A percentile compares a stretch with the other conserved stretches of the same genome.
phyloP scores from a whole-genome alignment of 176 grass and related monocot species.

The Metroxylon sagu region DNA sequence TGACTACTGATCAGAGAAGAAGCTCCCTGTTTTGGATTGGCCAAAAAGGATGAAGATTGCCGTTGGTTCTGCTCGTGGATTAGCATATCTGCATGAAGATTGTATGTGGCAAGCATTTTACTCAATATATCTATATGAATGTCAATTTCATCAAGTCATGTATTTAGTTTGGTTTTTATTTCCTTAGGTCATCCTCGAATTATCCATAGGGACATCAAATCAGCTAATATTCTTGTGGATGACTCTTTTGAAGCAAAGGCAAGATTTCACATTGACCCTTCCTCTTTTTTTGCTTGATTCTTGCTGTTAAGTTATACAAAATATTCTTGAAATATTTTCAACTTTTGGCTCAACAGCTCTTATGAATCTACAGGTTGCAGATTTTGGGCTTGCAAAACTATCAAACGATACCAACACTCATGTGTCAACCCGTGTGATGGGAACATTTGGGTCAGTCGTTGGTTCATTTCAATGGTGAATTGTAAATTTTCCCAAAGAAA shows the following conservation, averaged over 20 bases:
- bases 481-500: too few species aligned
- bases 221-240: conserved; percentile 85
- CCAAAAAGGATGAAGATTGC: conserved; percentile 67
- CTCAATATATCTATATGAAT: background rate
- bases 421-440: conserved; percentile 69
- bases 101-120: conserved; percentile 36
- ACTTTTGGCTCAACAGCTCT: too few species aligned
- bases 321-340: too few species aligned
- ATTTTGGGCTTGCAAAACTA: conserved; percentile 74
- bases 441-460: conserved; percentile 52
- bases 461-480: background rate
- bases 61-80: conserved; percentile 67
- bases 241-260: conserved; percentile 76
- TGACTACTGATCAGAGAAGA: conserved; percentile 16
- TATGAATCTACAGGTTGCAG: conserved; percentile 41
- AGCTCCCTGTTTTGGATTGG: conserved; percentile 61
- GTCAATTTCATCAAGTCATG: background rate
- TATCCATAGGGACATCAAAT: conserved; percentile 96
- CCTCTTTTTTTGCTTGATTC: too few species aligned
- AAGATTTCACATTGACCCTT: too few species aligned
- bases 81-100: conserved; percentile 88
- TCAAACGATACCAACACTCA: conserved; percentile 50
- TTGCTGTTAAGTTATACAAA: too few species aligned
- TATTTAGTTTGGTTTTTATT: background rate
- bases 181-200: conserved; percentile 79